A percentile compares a stretch with the other conserved stretches of the same genome.
Conservation (phyloP, 805 yeast genomes). For the Debaryomyces castellii region DNA sequence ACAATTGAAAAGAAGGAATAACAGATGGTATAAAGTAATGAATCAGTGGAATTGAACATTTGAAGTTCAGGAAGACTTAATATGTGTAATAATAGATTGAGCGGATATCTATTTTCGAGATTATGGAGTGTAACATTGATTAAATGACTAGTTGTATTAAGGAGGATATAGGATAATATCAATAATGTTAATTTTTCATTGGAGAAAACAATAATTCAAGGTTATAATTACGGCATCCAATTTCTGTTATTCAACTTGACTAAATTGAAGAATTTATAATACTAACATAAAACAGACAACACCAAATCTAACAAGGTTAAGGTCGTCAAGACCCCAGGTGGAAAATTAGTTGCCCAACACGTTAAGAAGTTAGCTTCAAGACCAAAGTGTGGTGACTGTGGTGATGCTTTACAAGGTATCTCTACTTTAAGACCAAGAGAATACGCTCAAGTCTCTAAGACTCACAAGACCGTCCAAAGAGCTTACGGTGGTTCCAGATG, state of each 20-base stretch:
- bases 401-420: constrained; percentile 79
- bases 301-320: constrained; percentile 99
- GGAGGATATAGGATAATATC: too few species aligned
- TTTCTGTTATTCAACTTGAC: background rate
- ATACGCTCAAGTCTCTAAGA: constrained; percentile 92
- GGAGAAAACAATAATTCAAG: too few species aligned
- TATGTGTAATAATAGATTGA: too few species aligned
- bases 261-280: too few species aligned
- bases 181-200: too few species aligned
- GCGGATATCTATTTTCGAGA: too few species aligned
- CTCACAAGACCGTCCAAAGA: constrained; percentile 98
- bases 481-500: constrained; percentile 99
- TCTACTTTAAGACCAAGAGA: constrained; percentile 97
- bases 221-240: background rate
- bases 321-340: constrained; percentile 99
- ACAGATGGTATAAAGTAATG: background rate
- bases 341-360: constrained; percentile 97
- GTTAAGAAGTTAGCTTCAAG: constrained; percentile 87
- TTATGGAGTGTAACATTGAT: background rate
- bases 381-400: constrained; percentile 89
- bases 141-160: background rate
- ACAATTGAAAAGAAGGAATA: background rate
- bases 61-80: background rate
- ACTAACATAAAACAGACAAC: constrained; percentile 54
- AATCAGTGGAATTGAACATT: background rate